Conservation (phyloP, 257 asterid genomes). For the Scutellaria galericulata region DNA sequence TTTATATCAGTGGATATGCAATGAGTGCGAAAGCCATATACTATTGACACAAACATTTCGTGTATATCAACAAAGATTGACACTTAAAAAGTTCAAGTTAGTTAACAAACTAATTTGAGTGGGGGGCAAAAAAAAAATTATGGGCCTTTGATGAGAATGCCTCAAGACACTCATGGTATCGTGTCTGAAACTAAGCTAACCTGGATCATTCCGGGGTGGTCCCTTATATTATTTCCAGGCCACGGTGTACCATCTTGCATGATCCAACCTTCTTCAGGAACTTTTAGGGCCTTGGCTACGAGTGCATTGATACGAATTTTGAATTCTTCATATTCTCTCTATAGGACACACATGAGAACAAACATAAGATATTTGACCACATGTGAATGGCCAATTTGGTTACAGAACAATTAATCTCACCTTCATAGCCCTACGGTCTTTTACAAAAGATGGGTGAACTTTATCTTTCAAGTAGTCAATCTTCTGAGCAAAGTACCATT, state of each 20-base stretch:
- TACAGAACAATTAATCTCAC: constrained; percentile 40
- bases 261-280: constrained; percentile 97
- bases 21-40: not conserved
- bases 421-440: constrained; percentile 99
- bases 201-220: constrained; percentile 99
- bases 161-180: too few species aligned
- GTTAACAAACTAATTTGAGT: not conserved
- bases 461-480: constrained; percentile 88
- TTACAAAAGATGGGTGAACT: constrained; percentile 91
- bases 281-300: constrained; percentile 87
- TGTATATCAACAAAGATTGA: constrained; percentile 1
- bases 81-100: constrained; percentile 20
- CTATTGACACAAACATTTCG: constrained; percentile 1
- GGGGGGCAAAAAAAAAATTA: too few species aligned
- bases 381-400: constrained; percentile 28
- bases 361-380: constrained; percentile 36
- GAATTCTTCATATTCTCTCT: constrained; percentile 98
- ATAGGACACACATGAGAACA: constrained; percentile 35
- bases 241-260: constrained; percentile 99
- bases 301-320: constrained; percentile 83
- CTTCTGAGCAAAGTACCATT: constrained; percentile 92
- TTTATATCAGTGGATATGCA: not conserved
- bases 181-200: constrained; percentile 42
- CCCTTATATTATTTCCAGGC: constrained; percentile 98
- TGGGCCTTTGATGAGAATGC: too few species aligned